These are phyloP conservation scores for Jatropha multifida DNA, from an alignment of 441 rosid species.

Conservation along the genomic window DNA sequence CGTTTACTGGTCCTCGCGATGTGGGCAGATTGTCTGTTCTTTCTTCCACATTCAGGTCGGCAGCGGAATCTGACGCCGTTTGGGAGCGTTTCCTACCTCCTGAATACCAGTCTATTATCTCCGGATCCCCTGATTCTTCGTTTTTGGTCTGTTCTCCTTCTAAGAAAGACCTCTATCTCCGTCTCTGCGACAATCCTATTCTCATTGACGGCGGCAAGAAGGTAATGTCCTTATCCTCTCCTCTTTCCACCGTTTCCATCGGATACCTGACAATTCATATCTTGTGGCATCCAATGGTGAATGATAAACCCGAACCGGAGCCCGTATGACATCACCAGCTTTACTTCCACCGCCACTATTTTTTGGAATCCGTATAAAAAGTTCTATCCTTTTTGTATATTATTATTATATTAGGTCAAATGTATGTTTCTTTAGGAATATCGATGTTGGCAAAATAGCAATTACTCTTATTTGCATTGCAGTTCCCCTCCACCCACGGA, in stretches of 20 bases:
- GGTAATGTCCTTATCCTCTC: conserved; percentile 30
- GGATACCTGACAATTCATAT: too few species aligned
- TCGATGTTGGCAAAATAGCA: background rate
- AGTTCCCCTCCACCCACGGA: too few species aligned
- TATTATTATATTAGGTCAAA: background rate
- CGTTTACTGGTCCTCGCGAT: conserved; percentile 30
- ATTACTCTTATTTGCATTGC: too few species aligned
- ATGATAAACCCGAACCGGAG: too few species aligned
- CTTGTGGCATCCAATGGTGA: too few species aligned
- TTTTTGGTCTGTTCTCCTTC: conserved; percentile 21
- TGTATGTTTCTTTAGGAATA: background rate
- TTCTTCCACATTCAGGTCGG: conserved; percentile 42
- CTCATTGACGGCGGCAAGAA: conserved; percentile 52
- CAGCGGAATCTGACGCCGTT: conserved; percentile 48
- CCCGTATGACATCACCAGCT: too few species aligned
- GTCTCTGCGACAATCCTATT: conserved; percentile 46
- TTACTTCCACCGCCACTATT: too few species aligned
- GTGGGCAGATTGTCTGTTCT: conserved; percentile 43
- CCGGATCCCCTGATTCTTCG: conserved; percentile 25
- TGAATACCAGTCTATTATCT: conserved; percentile 29
- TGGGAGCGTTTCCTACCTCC: conserved; percentile 64
- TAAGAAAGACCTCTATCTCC: conserved; percentile 48
- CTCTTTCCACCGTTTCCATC: too few species aligned
- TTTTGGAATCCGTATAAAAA: too few species aligned
- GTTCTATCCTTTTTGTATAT: too few species aligned